A percentile compares a stretch with the other conserved stretches of the same genome.
Evolutionary conservation across 2,329 filamentous ascomycete species (phyloP).

Genomic region (Talaromyces verruculosus): DNA sequence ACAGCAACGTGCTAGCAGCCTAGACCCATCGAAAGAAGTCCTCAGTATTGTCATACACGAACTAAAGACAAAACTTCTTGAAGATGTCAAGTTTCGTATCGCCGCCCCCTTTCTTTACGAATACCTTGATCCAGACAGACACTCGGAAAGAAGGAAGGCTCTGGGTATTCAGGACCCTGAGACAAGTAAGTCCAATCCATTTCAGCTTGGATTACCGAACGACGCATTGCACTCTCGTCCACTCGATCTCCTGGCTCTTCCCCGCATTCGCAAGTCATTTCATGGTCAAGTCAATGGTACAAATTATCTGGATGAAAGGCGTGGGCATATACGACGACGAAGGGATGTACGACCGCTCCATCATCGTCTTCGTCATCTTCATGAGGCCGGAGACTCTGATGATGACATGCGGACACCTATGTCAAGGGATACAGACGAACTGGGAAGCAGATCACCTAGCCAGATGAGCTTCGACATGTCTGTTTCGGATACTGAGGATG

Average conservation of each 20-base stretch:
- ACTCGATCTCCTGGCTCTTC: conserved; percentile 64
- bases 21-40: conserved; percentile 87
- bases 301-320: conserved; percentile 68
- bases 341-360: conserved; percentile 77
- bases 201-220: conserved; percentile 57
- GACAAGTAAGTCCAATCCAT: conserved; percentile 57
- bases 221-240: conserved; percentile 36
- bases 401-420: conserved; percentile 71
- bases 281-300: conserved; percentile 59
- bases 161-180: conserved; percentile 73
- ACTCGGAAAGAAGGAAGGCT: conserved; percentile 74
- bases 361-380: conserved; percentile 71
- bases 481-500: conserved; percentile 51
- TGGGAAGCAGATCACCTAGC: conserved; percentile 77
- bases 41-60: conserved; percentile 75
- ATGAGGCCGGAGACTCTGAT: conserved; percentile 80
- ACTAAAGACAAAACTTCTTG: conserved; percentile 80
- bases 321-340: conserved; percentile 54
- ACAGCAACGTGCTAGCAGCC: conserved; percentile 76
- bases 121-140: conserved; percentile 78
- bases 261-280: conserved; percentile 69
- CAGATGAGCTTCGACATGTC: conserved; percentile 59
- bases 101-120: conserved; percentile 77
- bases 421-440: conserved; percentile 77
- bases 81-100: conserved; percentile 84